Base-by-base conservation (phyloP, 169 alveolate species). In the Plasmodium billcollinsi region DNA sequence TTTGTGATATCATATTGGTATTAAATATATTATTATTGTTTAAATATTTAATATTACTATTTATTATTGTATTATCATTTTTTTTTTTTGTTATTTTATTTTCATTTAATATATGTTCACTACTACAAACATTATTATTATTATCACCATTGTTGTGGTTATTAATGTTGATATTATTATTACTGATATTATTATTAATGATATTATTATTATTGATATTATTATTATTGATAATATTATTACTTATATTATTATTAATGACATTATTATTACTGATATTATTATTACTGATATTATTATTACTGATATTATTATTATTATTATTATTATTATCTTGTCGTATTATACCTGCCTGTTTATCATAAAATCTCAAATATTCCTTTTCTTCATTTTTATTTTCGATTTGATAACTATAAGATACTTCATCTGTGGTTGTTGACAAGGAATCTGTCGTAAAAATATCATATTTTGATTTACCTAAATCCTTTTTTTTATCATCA, bases 381-480 rank as follows among this genome's bases (percentile, higher is more conserved):
- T 78, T 66, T n/a, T 24, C 66, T 20, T 78, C 62, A 20, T 52
- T 45, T 56, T 78, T 78, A 58, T 47, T 59, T 59, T 78, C 78
- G 1, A 29, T 39, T 18, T 45, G 75, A 21, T 9, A 78, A 12
- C 47, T 12, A 66, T 59, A 20, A 6, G 89, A 18, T 6, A 78
- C 11, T 29, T 78, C 89, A 21, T 78, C 89, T 45, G 78, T 65
- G 3, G 89, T 78, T 1, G 75, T 78, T 3, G 76, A 78, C 6
- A 66, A 65, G 0, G 78, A 65, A 66, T 78, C 76, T 12, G 78
- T 15, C 1, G 59, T 50, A 11, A 66, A 50, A 43, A 65, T 8
- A 2, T 78, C 89, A 65, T 65, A 65, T 11, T 78, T 67, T 12
- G 47, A 0, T 65, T 33, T 49, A 33, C 8, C 26, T 14, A 58